These are phyloP conservation scores for Erodium chrysanthum DNA, from an alignment of 441 rosid species.

Conservation along the genomic window DNA sequence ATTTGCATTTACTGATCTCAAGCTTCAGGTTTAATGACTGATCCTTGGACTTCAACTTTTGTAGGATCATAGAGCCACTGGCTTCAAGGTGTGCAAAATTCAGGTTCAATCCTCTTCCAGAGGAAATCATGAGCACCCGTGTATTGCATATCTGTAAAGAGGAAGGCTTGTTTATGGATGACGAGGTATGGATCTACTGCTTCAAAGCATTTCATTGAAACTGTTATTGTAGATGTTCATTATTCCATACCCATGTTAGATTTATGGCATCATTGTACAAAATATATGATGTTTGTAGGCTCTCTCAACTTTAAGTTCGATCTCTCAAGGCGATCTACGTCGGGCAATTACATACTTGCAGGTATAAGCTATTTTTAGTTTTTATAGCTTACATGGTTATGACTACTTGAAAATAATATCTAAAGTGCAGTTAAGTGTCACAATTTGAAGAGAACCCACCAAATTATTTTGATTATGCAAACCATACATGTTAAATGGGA, in stretches of 20 bases:
- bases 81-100: slow-evolving; percentile 98
- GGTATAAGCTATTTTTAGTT: slow-evolving; percentile 29
- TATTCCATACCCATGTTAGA: background rate
- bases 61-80: slow-evolving; percentile 93
- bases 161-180: slow-evolving; percentile 66
- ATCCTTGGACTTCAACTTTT: slow-evolving; percentile 12
- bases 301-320: slow-evolving; percentile 66
- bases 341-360: slow-evolving; percentile 92
- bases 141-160: slow-evolving; percentile 69
- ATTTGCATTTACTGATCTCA: background rate
- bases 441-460: background rate
- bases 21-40: background rate
- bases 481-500: too few relatives aligned
- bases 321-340: slow-evolving; percentile 94
- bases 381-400: background rate
- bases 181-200: slow-evolving; percentile 40
- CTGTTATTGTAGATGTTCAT: slow-evolving; percentile 12
- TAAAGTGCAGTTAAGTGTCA: background rate
- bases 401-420: background rate
- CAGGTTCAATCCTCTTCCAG: slow-evolving; percentile 91
- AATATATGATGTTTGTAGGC: slow-evolving; percentile 36
- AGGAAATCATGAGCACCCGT: slow-evolving; percentile 80
- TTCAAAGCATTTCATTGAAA: slow-evolving; percentile 17
- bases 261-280: slow-evolving; percentile 8
- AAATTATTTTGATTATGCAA: too few relatives aligned